Conservation (phyloP, 352 stramenopile genomes). For the Phytophthora nicotianae region DNA sequence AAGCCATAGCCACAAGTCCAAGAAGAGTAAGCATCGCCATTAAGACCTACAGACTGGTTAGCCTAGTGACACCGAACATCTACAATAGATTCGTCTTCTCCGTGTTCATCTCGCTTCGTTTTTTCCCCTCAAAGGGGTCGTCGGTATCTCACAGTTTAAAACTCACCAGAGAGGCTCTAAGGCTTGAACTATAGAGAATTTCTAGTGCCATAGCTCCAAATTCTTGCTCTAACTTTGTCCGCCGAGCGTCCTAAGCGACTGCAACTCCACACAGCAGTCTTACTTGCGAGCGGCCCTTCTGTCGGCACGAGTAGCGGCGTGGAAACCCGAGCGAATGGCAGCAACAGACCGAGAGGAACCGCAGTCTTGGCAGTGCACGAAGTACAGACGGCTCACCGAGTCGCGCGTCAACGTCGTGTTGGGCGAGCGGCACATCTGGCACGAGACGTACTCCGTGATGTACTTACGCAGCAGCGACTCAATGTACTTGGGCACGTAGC, state of each 20-base stretch:
- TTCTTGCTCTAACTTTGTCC: constrained; percentile 33
- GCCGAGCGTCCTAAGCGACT: constrained; percentile 18
- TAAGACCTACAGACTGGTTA: not conserved
- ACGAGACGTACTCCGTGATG: constrained; percentile 99
- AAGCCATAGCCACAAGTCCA: constrained; percentile 17
- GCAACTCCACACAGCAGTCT: constrained; percentile 17
- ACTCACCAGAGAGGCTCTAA: constrained; percentile 21
- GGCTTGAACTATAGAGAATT: constrained; percentile 17
- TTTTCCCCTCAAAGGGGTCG: constrained; percentile 16
- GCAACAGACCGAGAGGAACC: constrained; percentile 96
- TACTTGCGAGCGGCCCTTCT: constrained; percentile 88
- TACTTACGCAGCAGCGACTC: constrained; percentile 99
- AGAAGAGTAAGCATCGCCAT: constrained; percentile 43
- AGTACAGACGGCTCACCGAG: constrained; percentile 96
- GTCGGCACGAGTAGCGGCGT: constrained; percentile 92
- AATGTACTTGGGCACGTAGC: constrained; percentile 99
- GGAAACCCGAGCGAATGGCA: constrained; percentile 98
- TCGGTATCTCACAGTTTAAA: constrained; percentile 23
- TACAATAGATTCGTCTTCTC: constrained; percentile 41
- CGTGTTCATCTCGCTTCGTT: constrained; percentile 33
- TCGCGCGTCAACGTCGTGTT: constrained; percentile 98
- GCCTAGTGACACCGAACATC: constrained; percentile 27
- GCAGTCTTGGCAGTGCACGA: constrained; percentile 98
- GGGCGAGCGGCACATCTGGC: constrained; percentile 98
- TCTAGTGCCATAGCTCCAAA: constrained; percentile 31